These are phyloP conservation scores for Silybum marianum DNA, from an alignment of 129 eudicot genomes.

Conservation along the genomic window DNA sequence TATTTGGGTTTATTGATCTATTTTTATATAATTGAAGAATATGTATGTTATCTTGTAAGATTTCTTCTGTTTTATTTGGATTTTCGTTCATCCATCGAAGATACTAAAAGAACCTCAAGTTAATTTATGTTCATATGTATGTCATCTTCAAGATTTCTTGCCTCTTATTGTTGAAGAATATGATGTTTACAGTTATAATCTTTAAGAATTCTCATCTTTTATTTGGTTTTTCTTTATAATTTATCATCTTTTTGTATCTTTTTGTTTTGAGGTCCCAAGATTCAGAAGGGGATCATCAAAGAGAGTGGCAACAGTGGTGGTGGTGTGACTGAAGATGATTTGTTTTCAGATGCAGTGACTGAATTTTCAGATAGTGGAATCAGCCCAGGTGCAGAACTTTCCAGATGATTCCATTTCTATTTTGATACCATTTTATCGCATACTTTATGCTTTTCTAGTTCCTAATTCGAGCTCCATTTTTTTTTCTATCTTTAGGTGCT, in stretches of 20 bases:
- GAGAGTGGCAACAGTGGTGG: conserved; percentile 41
- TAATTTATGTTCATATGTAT: neutral
- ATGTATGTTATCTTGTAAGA: neutral
- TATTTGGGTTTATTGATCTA: neutral
- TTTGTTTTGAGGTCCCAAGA: conserved; percentile 45
- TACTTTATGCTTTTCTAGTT: neutral
- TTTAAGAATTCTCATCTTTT: neutral
- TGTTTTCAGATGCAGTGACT: conserved; percentile 68
- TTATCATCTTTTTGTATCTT: conserved; percentile 7
- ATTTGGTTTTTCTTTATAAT: neutral
- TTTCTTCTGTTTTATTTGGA: neutral
- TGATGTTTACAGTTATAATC: neutral
- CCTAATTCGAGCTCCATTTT: conserved; percentile 5
- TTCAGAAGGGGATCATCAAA: conserved; percentile 39
- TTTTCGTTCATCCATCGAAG: neutral
- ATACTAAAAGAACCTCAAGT: neutral
- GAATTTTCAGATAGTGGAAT: conserved; percentile 62
- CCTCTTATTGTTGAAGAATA: neutral
- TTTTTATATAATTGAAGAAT: neutral
- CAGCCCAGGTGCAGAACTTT: conserved; percentile 35
- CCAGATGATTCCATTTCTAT: neutral
- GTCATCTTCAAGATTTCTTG: neutral
- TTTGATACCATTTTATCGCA: too few species aligned
- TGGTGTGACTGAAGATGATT: conserved; percentile 65
- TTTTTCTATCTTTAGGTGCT: conserved; percentile 22